Evolutionary conservation across 495 filamentous ascomycete genomes (phyloP).

Genomic region (Filosporella fistucella): DNA sequence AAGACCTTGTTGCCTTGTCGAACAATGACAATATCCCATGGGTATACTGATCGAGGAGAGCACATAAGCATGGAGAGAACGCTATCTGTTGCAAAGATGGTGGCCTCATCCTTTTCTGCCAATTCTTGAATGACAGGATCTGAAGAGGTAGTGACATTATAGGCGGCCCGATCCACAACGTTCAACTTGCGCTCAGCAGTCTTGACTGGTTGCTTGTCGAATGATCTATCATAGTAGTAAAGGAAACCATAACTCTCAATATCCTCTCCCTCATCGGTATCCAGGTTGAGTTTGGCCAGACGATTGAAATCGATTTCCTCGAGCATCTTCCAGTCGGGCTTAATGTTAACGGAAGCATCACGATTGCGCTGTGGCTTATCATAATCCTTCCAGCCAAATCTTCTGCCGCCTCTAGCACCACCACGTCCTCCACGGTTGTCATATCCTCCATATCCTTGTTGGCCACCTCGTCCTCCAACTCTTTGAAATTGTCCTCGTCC

Average conservation of each 20-base stretch:
- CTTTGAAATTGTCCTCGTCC: conserved; percentile 64
- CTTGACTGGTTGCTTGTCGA: conserved; percentile 90
- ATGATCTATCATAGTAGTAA: conserved; percentile 92
- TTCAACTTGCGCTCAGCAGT: conserved; percentile 79
- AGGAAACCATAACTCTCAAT: conserved; percentile 94
- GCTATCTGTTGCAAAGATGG: conserved; percentile 94
- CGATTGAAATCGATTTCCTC: conserved; percentile 99
- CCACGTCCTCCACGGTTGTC: conserved; percentile 52
- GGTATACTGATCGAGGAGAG: conserved; percentile 88
- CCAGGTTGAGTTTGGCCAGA: conserved; percentile 89
- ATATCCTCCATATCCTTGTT: conserved; percentile 59
- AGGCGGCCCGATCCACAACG: conserved; percentile 85
- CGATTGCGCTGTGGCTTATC: conserved; percentile 97
- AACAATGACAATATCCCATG: conserved; percentile 93
- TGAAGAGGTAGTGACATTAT: conserved; percentile 94
- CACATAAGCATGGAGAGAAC: conserved; percentile 99
- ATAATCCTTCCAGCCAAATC: conserved; percentile 98
- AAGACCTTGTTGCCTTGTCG: conserved; percentile 92
- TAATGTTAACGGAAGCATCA: conserved; percentile 90
- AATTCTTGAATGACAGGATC: conserved; percentile 97
- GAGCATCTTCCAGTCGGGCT: conserved; percentile 88
- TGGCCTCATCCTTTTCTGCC: conserved; percentile 93
- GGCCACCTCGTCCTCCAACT: conserved; percentile 57
- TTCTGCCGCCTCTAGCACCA: conserved; percentile 62
- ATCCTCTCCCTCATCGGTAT: conserved; percentile 91